A percentile compares a stretch with the other conserved stretches of the same genome.
Conservation (phyloP, 805 yeast genomes). For the Wickerhamiella brachini region DNA sequence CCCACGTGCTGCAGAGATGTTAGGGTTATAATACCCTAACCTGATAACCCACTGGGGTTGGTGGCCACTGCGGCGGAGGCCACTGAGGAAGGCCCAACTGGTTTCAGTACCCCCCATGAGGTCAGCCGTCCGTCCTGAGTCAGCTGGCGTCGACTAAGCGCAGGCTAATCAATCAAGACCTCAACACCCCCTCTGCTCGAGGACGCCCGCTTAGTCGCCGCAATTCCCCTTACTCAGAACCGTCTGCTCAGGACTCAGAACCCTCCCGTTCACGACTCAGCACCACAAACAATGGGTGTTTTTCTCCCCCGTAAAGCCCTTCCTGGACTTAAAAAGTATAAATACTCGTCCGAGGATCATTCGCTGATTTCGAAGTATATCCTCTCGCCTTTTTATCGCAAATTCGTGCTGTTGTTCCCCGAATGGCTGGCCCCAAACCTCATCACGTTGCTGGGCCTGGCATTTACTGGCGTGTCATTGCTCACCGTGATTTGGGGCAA, state of each 20-base stretch:
- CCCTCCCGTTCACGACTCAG: background rate
- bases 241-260: background rate
- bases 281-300: slow-evolving; percentile 13
- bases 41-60: too few species aligned
- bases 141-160: too few species aligned
- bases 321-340: slow-evolving; percentile 19
- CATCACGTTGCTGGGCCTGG: slow-evolving; percentile 67
- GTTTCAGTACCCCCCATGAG: too few species aligned
- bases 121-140: too few species aligned
- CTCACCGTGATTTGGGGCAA: slow-evolving; percentile 55
- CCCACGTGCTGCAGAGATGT: background rate
- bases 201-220: background rate
- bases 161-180: too few species aligned
- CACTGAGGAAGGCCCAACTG: too few species aligned
- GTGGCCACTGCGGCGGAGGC: too few species aligned
- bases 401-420: slow-evolving; percentile 65
- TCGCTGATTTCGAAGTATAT: slow-evolving; percentile 63
- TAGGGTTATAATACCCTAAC: background rate
- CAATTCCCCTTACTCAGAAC: background rate
- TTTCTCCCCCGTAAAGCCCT: slow-evolving; percentile 17
- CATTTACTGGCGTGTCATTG: slow-evolving; percentile 54
- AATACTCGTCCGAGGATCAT: slow-evolving; percentile 51
- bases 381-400: slow-evolving; percentile 70
- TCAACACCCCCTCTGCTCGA: too few species aligned
- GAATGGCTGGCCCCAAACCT: slow-evolving; percentile 73